These are phyloP conservation scores for Aspergillus puulaauensis DNA, from an alignment of 2,329 filamentous ascomycete genomes.

Conservation along the genomic window DNA sequence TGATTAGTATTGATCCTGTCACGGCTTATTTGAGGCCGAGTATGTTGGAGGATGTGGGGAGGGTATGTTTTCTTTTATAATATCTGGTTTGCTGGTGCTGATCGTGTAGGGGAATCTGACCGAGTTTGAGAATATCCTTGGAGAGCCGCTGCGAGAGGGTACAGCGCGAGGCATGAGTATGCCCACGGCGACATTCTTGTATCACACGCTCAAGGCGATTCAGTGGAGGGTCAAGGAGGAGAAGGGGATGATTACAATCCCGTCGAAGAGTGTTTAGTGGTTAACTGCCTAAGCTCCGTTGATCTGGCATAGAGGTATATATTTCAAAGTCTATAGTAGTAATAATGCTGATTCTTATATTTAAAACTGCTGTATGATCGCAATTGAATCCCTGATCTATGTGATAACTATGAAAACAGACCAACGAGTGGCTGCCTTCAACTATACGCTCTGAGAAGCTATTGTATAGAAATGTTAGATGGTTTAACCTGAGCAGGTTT, in stretches of 20 bases:
- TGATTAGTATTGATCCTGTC: constrained; percentile 49
- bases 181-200: constrained; percentile 2
- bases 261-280: background rate
- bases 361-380: too few species aligned
- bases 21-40: constrained; percentile 47
- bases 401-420: too few species aligned
- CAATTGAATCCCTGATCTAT: too few species aligned
- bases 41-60: constrained; percentile 53
- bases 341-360: too few species aligned
- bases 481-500: too few species aligned
- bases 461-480: too few species aligned
- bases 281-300: background rate
- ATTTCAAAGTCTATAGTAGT: too few species aligned
- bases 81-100: background rate
- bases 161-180: background rate
- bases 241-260: background rate
- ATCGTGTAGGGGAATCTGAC: constrained; percentile 9
- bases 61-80: constrained; percentile 1
- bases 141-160: constrained; percentile 8
- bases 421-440: too few species aligned
- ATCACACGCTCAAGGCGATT: constrained; percentile 7
- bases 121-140: constrained; percentile 9
- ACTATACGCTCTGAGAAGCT: too few species aligned
- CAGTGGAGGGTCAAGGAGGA: constrained; percentile 8
- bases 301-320: too few species aligned